A percentile compares a stretch with the other conserved stretches of the same genome.
These are phyloP conservation scores for Blastosporella zonata DNA, from an alignment of 1,284 basidiomycete species.

Conservation along the genomic window DNA sequence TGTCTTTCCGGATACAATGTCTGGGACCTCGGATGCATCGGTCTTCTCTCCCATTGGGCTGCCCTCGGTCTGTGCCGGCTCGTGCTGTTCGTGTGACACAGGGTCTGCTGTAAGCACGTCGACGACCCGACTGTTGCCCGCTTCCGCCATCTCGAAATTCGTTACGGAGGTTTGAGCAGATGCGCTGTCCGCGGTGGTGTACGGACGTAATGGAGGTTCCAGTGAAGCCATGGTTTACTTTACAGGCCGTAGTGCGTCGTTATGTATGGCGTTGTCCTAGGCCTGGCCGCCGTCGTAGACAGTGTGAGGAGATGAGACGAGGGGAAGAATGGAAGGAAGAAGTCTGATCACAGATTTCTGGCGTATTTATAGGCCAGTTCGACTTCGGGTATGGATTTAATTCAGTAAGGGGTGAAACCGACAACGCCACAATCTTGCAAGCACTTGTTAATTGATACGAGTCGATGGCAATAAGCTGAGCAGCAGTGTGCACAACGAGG, in stretches of 20 bases:
- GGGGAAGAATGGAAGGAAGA: constrained; percentile 10
- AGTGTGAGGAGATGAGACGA: constrained; percentile 3
- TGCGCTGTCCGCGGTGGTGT: constrained; percentile 6
- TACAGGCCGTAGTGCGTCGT: constrained; percentile 1
- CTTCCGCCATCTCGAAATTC: constrained; percentile 15
- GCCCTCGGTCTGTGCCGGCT: constrained; percentile 9
- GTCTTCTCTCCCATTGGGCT: constrained; percentile 7
- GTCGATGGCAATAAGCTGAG: neutral
- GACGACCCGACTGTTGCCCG: neutral
- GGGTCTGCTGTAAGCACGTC: constrained; percentile 2
- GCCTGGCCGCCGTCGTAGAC: neutral
- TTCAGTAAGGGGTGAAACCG: constrained; percentile 7
- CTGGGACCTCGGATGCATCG: neutral
- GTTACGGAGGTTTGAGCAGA: constrained; percentile 19
- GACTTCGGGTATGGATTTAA: constrained; percentile 13
- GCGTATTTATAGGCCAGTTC: constrained; percentile 18
- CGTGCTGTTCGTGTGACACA: constrained; percentile 17
- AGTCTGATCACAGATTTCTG: constrained; percentile 12
- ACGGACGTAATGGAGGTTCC: constrained; percentile 14
- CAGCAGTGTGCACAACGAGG: constrained; percentile 2
- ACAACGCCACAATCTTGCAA: constrained; percentile 14
- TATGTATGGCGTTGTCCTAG: neutral
- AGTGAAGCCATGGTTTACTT: constrained; percentile 14
- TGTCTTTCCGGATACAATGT: constrained; percentile 1
- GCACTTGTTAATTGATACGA: neutral